Conservation (phyloP, 345 rosid genomes). For the Isatis tinctoria region DNA sequence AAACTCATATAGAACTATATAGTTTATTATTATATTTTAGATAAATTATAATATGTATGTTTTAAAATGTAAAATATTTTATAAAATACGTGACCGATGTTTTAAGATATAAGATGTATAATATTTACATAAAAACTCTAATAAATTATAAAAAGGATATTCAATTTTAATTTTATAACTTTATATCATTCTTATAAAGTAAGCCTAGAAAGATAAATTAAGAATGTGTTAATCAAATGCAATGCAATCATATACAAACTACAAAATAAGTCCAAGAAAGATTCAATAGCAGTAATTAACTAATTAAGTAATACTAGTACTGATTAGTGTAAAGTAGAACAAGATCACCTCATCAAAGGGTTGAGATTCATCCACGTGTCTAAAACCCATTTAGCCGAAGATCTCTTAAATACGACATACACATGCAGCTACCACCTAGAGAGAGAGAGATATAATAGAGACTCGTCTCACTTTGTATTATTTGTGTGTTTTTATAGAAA, state of each 20-base stretch:
- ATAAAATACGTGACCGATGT: no score
- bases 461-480: slow-evolving; percentile 27
- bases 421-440: slow-evolving; percentile 35
- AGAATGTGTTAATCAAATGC: neutral
- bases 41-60: no score
- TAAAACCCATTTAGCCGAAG: neutral
- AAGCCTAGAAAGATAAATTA: neutral
- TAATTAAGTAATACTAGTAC: neutral
- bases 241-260: neutral
- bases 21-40: no score
- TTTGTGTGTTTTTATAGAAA: neutral
- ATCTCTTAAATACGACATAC: slow-evolving; percentile 32
- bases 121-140: neutral
- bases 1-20: no score
- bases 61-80: no score
- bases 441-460: slow-evolving; percentile 15
- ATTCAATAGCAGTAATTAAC: neutral
- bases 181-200: neutral
- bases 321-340: neutral
- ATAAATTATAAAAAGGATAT: neutral
- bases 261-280: slow-evolving; percentile 4
- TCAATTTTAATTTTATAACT: neutral
- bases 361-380: slow-evolving; percentile 27
- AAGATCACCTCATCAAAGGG: slow-evolving; percentile 20
- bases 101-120: no score